Evolutionary conservation across 2,329 filamentous ascomycete species (phyloP).

Genomic region (Penicillium corylophilum): DNA sequence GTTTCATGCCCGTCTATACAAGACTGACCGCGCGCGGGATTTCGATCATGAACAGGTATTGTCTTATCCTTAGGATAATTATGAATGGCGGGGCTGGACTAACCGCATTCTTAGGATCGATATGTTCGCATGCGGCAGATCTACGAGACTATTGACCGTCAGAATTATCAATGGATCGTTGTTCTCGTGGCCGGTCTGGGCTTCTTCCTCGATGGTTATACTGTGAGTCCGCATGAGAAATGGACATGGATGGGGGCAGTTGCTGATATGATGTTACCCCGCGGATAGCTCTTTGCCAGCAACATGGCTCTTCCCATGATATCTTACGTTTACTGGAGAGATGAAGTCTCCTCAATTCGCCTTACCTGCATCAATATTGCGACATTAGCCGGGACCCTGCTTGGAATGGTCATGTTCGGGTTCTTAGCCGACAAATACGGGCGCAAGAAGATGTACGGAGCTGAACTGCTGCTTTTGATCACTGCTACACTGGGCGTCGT

Average conservation of each 20-base stretch:
- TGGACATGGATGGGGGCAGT: neutral
- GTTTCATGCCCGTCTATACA: conserved; percentile 40
- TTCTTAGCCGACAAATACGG: conserved; percentile 50
- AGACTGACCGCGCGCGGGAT: conserved; percentile 45
- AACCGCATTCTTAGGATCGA: conserved; percentile 34
- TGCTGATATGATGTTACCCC: neutral
- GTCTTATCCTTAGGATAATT: too few relatives aligned
- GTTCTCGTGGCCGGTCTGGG: conserved; percentile 51
- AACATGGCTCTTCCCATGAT: conserved; percentile 54
- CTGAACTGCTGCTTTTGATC: conserved; percentile 51
- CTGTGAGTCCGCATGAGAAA: conserved; percentile 22
- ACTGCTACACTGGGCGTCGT: conserved; percentile 48
- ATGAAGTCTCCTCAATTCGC: conserved; percentile 34
- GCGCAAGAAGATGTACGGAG: conserved; percentile 52
- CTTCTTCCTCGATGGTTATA: conserved; percentile 51
- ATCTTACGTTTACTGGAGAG: conserved; percentile 48
- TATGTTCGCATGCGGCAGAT: conserved; percentile 45
- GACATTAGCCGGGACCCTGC: conserved; percentile 47
- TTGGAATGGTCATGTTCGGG: conserved; percentile 51
- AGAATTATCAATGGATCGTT: conserved; percentile 44
- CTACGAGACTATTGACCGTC: conserved; percentile 46
- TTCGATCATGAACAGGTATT: conserved; percentile 46
- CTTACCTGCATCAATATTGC: conserved; percentile 47
- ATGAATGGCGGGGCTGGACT: neutral
- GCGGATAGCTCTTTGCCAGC: conserved; percentile 46